Evolutionary conservation across 495 filamentous ascomycete species (phyloP).

Genomic region (Neurospora hispaniola): DNA sequence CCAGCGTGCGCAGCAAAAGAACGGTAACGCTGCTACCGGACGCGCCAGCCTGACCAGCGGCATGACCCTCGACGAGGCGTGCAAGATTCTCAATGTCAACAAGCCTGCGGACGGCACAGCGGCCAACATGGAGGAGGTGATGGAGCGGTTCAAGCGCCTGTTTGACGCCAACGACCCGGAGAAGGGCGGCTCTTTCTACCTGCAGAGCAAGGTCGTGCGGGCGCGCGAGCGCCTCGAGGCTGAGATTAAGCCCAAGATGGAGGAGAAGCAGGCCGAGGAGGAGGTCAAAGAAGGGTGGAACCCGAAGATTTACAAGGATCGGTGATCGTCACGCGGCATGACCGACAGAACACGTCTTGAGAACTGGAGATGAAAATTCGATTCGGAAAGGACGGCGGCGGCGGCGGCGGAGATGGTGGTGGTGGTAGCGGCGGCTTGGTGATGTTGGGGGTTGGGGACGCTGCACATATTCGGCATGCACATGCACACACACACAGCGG

Average conservation of each 20-base stretch:
- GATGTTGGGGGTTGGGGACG: neutral
- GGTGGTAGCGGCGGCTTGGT: neutral
- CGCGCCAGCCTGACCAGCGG: conserved; percentile 48
- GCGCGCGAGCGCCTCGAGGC: conserved; percentile 87
- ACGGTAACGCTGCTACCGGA: conserved; percentile 26
- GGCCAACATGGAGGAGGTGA: conserved; percentile 62
- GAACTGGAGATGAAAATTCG: neutral
- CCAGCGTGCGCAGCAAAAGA: conserved; percentile 50
- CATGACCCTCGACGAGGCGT: conserved; percentile 89
- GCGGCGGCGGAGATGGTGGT: neutral
- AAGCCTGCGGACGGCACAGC: conserved; percentile 65
- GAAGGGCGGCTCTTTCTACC: conserved; percentile 94
- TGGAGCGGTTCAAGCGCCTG: conserved; percentile 83
- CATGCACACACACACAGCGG: neutral
- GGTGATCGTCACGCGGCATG: conserved; percentile 31
- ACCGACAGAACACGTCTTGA: neutral
- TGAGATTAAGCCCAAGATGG: conserved; percentile 49
- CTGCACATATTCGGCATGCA: neutral
- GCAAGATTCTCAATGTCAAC: conserved; percentile 94
- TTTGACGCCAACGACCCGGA: conserved; percentile 90
- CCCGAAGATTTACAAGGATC: conserved; percentile 88
- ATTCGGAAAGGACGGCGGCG: neutral
- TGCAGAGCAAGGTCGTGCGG: conserved; percentile 91
- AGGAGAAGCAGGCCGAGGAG: conserved; percentile 44
- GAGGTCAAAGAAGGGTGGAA: conserved; percentile 80